Evolutionary conservation across 768 basidiomycete species (phyloP).

Genomic region (Boletus pseudopeckii): DNA sequence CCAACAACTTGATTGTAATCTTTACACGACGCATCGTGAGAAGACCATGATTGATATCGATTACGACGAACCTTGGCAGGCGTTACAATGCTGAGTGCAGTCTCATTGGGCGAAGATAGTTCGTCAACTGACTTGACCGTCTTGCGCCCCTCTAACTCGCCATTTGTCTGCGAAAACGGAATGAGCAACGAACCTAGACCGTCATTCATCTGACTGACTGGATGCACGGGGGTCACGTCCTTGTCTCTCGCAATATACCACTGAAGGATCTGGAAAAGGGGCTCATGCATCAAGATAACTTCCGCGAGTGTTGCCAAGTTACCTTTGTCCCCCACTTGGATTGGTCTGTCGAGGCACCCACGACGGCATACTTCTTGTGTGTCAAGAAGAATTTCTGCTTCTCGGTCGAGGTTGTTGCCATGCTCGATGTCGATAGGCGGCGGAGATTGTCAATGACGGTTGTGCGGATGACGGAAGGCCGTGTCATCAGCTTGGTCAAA

Average conservation of each 20-base stretch:
- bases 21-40: constrained; percentile 26
- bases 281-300: background rate
- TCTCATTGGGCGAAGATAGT: constrained; percentile 57
- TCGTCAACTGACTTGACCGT: constrained; percentile 55
- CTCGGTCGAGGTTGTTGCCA: constrained; percentile 35
- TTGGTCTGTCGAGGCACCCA: constrained; percentile 79
- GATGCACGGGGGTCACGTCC: constrained; percentile 71
- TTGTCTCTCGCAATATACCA: constrained; percentile 68
- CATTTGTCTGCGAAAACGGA: constrained; percentile 52
- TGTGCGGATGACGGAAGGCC: constrained; percentile 3
- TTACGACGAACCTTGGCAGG: constrained; percentile 54
- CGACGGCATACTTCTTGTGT: constrained; percentile 66
- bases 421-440: constrained; percentile 14
- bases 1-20: constrained; percentile 67
- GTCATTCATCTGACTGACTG: constrained; percentile 40
- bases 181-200: background rate
- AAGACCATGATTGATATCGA: background rate
- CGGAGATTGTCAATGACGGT: constrained; percentile 2
- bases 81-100: constrained; percentile 77
- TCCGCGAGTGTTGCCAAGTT: background rate
- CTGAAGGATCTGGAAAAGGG: constrained; percentile 55
- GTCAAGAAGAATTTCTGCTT: constrained; percentile 55
- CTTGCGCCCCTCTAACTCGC: constrained; percentile 61
- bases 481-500: background rate
- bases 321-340: constrained; percentile 79